Conservation (phyloP, 352 stramenopile species). For the Pythium sukuiense region DNA sequence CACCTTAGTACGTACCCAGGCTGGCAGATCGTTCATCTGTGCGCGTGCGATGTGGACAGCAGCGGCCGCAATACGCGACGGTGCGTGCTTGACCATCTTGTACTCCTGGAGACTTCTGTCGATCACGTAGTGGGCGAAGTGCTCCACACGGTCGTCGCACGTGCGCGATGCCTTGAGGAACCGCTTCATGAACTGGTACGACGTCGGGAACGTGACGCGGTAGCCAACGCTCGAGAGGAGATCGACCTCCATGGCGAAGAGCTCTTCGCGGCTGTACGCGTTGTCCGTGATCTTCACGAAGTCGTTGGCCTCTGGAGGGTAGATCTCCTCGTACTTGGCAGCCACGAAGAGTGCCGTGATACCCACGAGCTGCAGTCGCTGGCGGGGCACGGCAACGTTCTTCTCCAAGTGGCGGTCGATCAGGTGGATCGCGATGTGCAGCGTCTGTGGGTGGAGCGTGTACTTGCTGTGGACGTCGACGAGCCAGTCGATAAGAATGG, state of each 20-base stretch:
- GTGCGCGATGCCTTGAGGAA: constrained; percentile 83
- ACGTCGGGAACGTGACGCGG: constrained; percentile 82
- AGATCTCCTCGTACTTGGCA: constrained; percentile 98
- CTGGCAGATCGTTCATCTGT: constrained; percentile 72
- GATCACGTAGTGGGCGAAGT: constrained; percentile 97
- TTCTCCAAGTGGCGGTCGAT: constrained; percentile 84
- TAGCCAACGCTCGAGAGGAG: constrained; percentile 72
- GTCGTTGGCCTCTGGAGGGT: constrained; percentile 91
- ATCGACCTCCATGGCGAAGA: constrained; percentile 84
- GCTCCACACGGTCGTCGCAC: constrained; percentile 67
- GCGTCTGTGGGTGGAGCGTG: constrained; percentile 67
- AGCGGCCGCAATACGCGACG: constrained; percentile 96
- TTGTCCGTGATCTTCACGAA: constrained; percentile 98
- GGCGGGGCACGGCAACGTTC: constrained; percentile 62
- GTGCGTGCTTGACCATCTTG: constrained; percentile 96
- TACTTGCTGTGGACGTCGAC: constrained; percentile 91
- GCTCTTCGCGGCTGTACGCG: constrained; percentile 87
- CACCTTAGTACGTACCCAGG: constrained; percentile 54
- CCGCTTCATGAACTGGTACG: constrained; percentile 86
- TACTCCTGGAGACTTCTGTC: constrained; percentile 99
- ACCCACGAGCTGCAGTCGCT: constrained; percentile 95
- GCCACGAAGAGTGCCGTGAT: constrained; percentile 96
- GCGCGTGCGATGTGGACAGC: constrained; percentile 95
- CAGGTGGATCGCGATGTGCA: constrained; percentile 84
- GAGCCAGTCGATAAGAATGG: constrained; percentile 99